Conservation (phyloP, 805 yeast genomes). For the Kuraishia molischiana region DNA sequence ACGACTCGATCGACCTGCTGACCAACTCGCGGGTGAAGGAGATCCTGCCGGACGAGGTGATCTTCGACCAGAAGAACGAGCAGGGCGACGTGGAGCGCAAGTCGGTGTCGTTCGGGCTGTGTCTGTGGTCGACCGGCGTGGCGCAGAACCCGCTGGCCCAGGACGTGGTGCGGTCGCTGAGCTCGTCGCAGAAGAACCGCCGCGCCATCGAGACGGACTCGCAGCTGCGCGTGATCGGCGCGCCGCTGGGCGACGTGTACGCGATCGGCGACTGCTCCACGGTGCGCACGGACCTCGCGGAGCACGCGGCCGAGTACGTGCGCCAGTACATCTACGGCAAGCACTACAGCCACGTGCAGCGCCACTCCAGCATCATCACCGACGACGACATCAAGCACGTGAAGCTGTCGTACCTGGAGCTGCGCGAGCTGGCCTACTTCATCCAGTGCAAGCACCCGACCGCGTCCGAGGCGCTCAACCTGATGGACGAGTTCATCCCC, state of each 20-base stretch:
- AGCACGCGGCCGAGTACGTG: constrained; percentile 42
- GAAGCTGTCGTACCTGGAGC: constrained; percentile 35
- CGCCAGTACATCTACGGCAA: constrained; percentile 33
- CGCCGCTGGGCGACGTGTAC: constrained; percentile 57
- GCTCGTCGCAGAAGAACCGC: constrained; percentile 42
- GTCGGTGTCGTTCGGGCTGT: constrained; percentile 55
- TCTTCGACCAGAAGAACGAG: constrained; percentile 42
- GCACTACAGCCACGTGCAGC: constrained; percentile 25
- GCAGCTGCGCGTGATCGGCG: constrained; percentile 61
- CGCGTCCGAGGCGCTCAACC: constrained; percentile 43
- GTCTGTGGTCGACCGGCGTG: constrained; percentile 73
- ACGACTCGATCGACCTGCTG: constrained; percentile 52
- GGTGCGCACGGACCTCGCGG: constrained; percentile 49
- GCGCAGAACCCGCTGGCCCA: constrained; percentile 55
- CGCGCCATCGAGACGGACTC: constrained; percentile 72
- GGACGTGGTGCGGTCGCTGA: constrained; percentile 38
- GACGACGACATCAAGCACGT: constrained; percentile 43
- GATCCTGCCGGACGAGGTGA: constrained; percentile 44
- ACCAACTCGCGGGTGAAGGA: constrained; percentile 57
- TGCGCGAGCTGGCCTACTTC: constrained; percentile 35
- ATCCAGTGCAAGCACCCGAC: constrained; percentile 46
- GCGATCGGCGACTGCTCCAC: constrained; percentile 71
- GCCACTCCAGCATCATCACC: constrained; percentile 23
- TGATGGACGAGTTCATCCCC: constrained; percentile 39
- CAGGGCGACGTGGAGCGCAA: constrained; percentile 30